Conservation (phyloP, 208 protist species). For the Trypanosomatidae sp. region DNA sequence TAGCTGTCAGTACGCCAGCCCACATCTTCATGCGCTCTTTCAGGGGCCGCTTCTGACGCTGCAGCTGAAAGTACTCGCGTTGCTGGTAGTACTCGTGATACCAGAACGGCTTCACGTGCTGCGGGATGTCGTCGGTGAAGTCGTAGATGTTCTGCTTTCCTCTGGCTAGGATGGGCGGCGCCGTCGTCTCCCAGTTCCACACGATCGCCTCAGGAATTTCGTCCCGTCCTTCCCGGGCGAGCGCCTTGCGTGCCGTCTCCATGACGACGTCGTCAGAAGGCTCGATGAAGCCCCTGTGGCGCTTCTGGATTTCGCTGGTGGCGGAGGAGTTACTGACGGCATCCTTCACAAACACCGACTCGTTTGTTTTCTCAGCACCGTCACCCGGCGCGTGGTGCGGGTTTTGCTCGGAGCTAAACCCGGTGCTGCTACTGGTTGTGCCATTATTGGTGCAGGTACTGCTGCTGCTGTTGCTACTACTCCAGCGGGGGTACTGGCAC, state of each 20-base stretch:
- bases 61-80: constrained; percentile 84
- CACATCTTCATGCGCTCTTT: constrained; percentile 57
- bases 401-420: neutral
- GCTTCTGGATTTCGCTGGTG: constrained; percentile 29
- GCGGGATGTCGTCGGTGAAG: constrained; percentile 85
- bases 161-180: constrained; percentile 66
- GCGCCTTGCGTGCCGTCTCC: constrained; percentile 83
- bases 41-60: constrained; percentile 78
- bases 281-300: constrained; percentile 65
- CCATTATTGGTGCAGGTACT: neutral
- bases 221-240: constrained; percentile 74
- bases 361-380: neutral
- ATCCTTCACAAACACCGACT: neutral
- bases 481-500: constrained; percentile 12
- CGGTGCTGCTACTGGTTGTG: neutral
- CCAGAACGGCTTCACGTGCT: constrained; percentile 88
- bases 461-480: constrained; percentile 9
- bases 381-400: neutral
- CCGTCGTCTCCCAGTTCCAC: constrained; percentile 79
- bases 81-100: constrained; percentile 90
- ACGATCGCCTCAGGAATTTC: constrained; percentile 68
- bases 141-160: constrained; percentile 88
- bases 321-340: neutral
- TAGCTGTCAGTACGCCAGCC: constrained; percentile 29
- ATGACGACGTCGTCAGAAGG: constrained; percentile 86